Conservation (phyloP, 202 grass and related monocot genomes). For the Zoysia matrella region DNA sequence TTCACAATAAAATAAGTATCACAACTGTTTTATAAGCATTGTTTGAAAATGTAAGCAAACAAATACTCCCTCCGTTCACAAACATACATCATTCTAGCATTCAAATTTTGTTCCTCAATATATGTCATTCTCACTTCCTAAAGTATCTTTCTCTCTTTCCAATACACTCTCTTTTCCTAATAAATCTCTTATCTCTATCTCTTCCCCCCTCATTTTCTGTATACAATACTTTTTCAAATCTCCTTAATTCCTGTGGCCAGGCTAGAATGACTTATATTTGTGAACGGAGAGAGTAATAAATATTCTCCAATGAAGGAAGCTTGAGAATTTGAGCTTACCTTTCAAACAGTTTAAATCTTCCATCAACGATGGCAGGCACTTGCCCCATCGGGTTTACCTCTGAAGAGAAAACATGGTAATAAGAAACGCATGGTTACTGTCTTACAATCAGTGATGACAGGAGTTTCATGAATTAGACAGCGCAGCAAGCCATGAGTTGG, state of each 20-base stretch:
- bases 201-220: too few species aligned
- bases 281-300: background rate
- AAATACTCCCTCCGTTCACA: background rate
- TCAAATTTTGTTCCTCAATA: too few species aligned
- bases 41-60: background rate
- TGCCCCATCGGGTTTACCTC: slow-evolving; percentile 91
- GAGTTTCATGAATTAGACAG: too few species aligned
- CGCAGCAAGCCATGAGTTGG: background rate
- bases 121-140: too few species aligned
- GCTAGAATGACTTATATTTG: too few species aligned
- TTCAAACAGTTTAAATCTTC: slow-evolving; percentile 89
- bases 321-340: slow-evolving; percentile 49
- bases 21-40: background rate
- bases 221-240: too few species aligned
- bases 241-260: too few species aligned
- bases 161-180: too few species aligned
- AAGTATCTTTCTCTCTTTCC: too few species aligned
- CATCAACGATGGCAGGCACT: slow-evolving; percentile 82
- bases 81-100: too few species aligned
- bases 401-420: slow-evolving; percentile 35
- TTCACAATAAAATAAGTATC: background rate
- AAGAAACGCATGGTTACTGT: background rate
- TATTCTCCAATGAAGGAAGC: background rate
- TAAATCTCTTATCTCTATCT: too few species aligned
- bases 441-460: too few species aligned